A percentile compares a stretch with the other conserved stretches of the same genome.
Evolutionary conservation across 2,329 filamentous ascomycete species (phyloP).

Genomic region (Monosporascus sp.): DNA sequence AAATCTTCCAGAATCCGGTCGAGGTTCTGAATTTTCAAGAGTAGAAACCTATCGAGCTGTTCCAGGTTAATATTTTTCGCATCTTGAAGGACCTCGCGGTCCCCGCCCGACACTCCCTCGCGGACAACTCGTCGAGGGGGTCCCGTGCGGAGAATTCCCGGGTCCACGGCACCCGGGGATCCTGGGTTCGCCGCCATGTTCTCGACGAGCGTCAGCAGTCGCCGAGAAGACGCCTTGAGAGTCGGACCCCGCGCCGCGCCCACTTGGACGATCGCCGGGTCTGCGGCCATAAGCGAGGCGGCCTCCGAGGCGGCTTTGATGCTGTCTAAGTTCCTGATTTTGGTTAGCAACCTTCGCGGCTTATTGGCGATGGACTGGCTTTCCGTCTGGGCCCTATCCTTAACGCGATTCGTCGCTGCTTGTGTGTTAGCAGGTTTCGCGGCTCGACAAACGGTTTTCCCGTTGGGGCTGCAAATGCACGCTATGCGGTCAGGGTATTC

Average conservation of each 20-base stretch:
- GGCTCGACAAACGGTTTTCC: too few species aligned
- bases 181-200: not conserved
- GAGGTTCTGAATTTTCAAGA: too few species aligned
- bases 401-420: too few species aligned
- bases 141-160: not conserved
- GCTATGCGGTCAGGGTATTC: too few species aligned
- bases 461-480: too few species aligned
- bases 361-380: too few species aligned
- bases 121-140: not conserved
- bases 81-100: not conserved
- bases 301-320: not conserved
- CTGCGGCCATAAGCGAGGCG: not conserved
- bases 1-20: too few species aligned
- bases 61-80: not conserved
- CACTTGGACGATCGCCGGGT: not conserved
- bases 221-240: not conserved
- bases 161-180: not conserved
- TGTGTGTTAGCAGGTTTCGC: too few species aligned
- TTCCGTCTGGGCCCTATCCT: too few species aligned
- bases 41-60: too few species aligned
- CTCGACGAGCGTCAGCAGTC: not conserved
- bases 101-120: not conserved
- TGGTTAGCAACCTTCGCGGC: too few species aligned
- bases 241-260: not conserved
- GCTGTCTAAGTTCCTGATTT: too few species aligned